Percentiles rank a stretch among this genome's conserved stretches.
phyloP scores from a whole-genome alignment of 148 eudicot genomes.

The Fagopyrum esculentum region DNA sequence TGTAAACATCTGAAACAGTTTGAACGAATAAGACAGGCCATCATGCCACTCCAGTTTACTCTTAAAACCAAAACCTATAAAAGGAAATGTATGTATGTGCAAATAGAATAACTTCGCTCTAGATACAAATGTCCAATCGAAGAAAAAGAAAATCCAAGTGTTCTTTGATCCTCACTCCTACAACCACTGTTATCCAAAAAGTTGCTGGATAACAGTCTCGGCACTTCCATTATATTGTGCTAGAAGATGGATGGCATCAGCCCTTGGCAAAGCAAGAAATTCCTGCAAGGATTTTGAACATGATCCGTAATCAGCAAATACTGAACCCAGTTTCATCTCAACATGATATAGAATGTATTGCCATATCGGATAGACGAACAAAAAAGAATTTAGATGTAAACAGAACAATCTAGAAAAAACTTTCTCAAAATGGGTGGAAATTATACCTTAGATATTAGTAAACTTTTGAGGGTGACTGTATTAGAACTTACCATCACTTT shows the following conservation, averaged over 20 bases:
- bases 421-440: background rate
- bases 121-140: background rate
- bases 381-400: background rate
- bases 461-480: background rate
- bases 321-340: background rate
- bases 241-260: constrained; percentile 86
- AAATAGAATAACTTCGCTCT: background rate
- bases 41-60: background rate
- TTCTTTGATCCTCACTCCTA: background rate
- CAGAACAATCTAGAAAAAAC: background rate
- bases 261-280: constrained; percentile 84
- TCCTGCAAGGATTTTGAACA: constrained; percentile 43
- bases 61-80: background rate
- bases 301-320: background rate
- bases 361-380: background rate
- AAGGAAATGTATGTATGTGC: constrained; percentile 1
- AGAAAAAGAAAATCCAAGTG: background rate
- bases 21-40: background rate
- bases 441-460: too few species aligned
- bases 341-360: constrained; percentile 5
- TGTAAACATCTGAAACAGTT: background rate
- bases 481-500: constrained; percentile 84
- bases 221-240: constrained; percentile 83
- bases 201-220: constrained; percentile 78
- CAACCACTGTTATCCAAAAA: constrained; percentile 39